These are phyloP conservation scores for Tolypocladium sp. DNA, from an alignment of 2,329 filamentous ascomycete genomes.

Conservation along the genomic window DNA sequence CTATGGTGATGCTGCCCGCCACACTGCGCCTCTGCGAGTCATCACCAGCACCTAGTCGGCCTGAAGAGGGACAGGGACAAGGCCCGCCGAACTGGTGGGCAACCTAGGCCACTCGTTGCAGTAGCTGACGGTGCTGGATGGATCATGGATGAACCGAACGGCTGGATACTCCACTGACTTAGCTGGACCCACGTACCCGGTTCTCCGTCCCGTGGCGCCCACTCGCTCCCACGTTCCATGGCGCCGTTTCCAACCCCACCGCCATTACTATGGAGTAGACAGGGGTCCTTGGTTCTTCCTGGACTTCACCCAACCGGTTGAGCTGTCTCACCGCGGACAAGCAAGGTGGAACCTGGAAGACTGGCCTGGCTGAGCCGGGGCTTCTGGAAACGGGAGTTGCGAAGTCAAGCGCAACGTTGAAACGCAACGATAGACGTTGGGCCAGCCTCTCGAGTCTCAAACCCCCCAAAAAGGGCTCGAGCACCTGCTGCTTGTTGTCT, in stretches of 20 bases:
- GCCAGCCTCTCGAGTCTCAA: background rate
- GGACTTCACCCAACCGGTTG: background rate
- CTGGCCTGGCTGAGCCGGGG: background rate
- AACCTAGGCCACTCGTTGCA: background rate
- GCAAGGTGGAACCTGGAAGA: background rate
- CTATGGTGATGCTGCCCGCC: background rate
- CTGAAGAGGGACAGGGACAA: background rate
- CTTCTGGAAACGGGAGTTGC: background rate
- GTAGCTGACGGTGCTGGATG: background rate
- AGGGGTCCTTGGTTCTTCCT: background rate
- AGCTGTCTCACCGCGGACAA: background rate
- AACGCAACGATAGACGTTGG: background rate
- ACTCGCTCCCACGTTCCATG: background rate
- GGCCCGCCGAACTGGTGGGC: background rate
- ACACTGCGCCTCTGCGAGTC: background rate
- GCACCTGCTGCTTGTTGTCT: background rate
- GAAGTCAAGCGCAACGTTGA: background rate
- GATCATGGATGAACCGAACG: background rate
- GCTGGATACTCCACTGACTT: background rate
- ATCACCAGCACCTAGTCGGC: background rate
- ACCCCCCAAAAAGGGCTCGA: background rate
- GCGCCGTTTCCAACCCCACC: background rate
- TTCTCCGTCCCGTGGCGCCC: background rate
- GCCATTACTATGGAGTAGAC: too few species aligned
- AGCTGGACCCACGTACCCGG: conserved; percentile 4